phyloP scores from a whole-genome alignment of 768 basidiomycete genomes.

The Solioccasus polychromus region DNA sequence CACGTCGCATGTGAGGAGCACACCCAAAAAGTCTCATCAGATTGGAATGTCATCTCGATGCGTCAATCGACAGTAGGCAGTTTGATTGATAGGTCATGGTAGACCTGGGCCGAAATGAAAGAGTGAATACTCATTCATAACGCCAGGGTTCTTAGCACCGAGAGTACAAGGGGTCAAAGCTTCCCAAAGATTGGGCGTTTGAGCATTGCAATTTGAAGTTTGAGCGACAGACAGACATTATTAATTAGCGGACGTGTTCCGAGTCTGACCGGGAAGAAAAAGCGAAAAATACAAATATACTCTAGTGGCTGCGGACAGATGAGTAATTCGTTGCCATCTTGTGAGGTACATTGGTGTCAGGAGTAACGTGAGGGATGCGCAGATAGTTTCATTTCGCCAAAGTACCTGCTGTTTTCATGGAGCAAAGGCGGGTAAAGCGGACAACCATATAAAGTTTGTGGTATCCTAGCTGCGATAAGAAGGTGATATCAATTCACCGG shows the following conservation, averaged over 20 bases:
- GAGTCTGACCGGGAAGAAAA: too few species aligned
- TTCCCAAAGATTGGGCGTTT: too few species aligned
- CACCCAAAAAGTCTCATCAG: too few species aligned
- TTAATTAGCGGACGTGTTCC: background rate
- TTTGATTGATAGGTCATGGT: slow-evolving; percentile 3
- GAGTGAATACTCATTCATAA: slow-evolving; percentile 1
- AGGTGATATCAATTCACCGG: slow-evolving; percentile 16
- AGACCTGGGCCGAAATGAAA: slow-evolving; percentile 7
- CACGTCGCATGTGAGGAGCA: too few species aligned
- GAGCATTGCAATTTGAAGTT: background rate
- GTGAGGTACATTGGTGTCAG: slow-evolving; percentile 24
- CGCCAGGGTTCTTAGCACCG: background rate
- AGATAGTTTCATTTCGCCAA: slow-evolving; percentile 27
- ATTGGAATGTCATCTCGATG: too few species aligned
- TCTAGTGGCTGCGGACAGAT: slow-evolving; percentile 11
- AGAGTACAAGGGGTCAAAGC: too few species aligned
- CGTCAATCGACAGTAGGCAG: background rate
- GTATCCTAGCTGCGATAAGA: slow-evolving; percentile 21
- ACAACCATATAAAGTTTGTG: slow-evolving; percentile 20
- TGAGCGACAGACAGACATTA: background rate
- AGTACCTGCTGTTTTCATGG: slow-evolving; percentile 8
- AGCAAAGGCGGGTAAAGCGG: slow-evolving; percentile 24
- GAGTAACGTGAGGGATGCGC: slow-evolving; percentile 6
- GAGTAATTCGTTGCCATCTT: slow-evolving; percentile 27
- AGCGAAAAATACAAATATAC: slow-evolving; percentile 11